Evolutionary conservation across 257 asterid species (phyloP), one percentile per base, ranked within the genome.

Genomic region (Rehmannia glutinosa): DNA sequence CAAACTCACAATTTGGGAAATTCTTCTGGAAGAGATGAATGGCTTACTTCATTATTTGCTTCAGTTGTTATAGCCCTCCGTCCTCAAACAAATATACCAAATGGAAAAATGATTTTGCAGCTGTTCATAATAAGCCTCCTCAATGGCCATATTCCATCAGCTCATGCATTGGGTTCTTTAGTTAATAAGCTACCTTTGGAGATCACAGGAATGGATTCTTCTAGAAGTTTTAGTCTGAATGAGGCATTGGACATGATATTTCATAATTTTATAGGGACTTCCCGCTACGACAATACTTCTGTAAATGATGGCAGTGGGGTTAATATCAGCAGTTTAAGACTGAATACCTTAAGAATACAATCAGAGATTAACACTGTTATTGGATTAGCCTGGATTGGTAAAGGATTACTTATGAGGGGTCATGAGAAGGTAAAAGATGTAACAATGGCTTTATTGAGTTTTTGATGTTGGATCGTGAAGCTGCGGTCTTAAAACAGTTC

Each of bases 331-430:
- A 72, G 80, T 47, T 84, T 75, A 70, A 82, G 78, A 59, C 62
- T 80, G 67, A 62, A 62, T 68, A 73, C 69, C 52, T 23, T 62
- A 62, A 63, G 73, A 72, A 27, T 65, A 42, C 71, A 82, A 21
- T 57, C 80, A 1, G 75, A 76, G 74, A 59, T 78, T 71, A 75
- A 79, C 69, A 73, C 81, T 33, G 66, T 87, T 76, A 51, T 74
- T 76, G 97, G 97, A 63, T 82, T 94, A 70, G 96, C 97, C 67
- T 94, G 99, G 99, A 77, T 91, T 70, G 96, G 96, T 53, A 94
- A 94, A 84, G 99, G 97, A 45, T 77, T 94, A 74, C 81, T 94
- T 53, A 86, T 88, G 97, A 82, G 99, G 79, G 97, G 99, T 66
- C 96, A 94, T 76, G 97, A 82, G 80, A 82, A 80, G 89, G 78